Base-by-base conservation (phyloP, 352 stramenopile genomes). In the Plasmopara viticola region DNA sequence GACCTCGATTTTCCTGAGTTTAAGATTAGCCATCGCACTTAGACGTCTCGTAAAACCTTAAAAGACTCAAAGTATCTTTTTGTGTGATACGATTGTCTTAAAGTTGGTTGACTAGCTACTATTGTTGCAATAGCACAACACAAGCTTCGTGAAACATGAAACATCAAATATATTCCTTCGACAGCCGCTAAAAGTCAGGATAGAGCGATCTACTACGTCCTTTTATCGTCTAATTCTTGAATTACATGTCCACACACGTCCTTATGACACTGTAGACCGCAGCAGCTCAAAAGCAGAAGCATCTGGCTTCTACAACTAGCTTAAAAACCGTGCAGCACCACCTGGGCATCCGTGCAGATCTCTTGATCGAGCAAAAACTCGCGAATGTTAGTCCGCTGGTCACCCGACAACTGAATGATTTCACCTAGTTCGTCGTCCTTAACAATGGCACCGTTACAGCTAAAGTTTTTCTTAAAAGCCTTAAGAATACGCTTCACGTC, bases 401-500 rank as follows among this genome's bases (percentile, higher is more conserved):
- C 97, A 51, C 97, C 97, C 45, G 93, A 98, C 33, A 99, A 83
- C 74, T 99, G 97, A 72, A 99, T 98, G 64, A 99, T 97, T 69
- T 99, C 96, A 48, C 94, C 89, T 30, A 95, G 73, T 61, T 99
- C 96, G 48, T 98, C 86, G 72, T 99, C 96, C 64, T 98, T 98
- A 47, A 98, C 94, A 35, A 99, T 95, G 50, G 95, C 95, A 51
- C 97, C 97, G 80, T 99, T 99, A 81, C 97, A 99, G 68, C 87
- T 98, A 69, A 99, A 99, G 76, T 98, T 99, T 84, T 99, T 99
- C 87, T 99, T 99, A 70, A 99, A 98, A 44, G 96, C 97, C 78
- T 99, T 99, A 60, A 98, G 94, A 76, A 99, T 99, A 49, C 95
- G 85, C 83, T 99, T 99, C 47, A 99, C 79, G 68, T 99, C 96